A percentile compares a stretch with the other conserved stretches of the same genome.
Conservation (phyloP, 2,329 filamentous ascomycete species). For the Verticillium alfalfae region DNA sequence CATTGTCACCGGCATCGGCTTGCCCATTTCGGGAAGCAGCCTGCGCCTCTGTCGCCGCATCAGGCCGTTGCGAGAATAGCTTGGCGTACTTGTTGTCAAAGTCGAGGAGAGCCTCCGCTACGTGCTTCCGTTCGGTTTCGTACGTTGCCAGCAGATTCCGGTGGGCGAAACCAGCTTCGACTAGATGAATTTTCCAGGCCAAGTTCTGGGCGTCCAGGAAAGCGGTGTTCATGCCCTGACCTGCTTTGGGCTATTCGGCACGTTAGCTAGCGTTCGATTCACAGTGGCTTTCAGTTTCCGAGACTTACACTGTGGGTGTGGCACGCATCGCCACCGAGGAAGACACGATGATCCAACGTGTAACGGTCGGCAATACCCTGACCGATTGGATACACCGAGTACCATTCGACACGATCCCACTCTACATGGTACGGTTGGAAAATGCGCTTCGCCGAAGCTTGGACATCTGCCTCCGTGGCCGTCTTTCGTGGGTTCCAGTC, state of each 20-base stretch:
- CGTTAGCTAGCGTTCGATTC: neutral
- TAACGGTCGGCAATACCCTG: conserved; percentile 67
- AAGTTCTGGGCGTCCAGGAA: conserved; percentile 82
- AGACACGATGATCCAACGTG: conserved; percentile 63
- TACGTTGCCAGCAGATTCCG: conserved; percentile 77
- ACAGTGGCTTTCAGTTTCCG: neutral
- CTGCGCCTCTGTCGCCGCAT: conserved; percentile 66
- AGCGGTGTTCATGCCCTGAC: conserved; percentile 76
- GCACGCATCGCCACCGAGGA: conserved; percentile 72
- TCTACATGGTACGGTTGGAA: conserved; percentile 61
- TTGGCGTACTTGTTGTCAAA: conserved; percentile 90
- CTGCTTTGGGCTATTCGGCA: conserved; percentile 61
- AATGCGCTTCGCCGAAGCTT: conserved; percentile 60
- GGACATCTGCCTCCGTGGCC: conserved; percentile 58
- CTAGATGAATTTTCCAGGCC: conserved; percentile 93
- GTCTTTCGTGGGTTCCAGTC: conserved; percentile 59
- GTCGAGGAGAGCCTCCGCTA: conserved; percentile 76
- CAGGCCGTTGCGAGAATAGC: conserved; percentile 75
- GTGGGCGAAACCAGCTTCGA: conserved; percentile 75
- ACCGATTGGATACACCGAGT: conserved; percentile 70
- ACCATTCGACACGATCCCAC: conserved; percentile 67
- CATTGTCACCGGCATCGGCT: conserved; percentile 53
- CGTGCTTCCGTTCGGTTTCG: conserved; percentile 76
- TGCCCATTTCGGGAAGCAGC: conserved; percentile 41
- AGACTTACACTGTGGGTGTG: conserved; percentile 66